Conservation (phyloP, 441 rosid species). For the Biscutella laevigata region DNA sequence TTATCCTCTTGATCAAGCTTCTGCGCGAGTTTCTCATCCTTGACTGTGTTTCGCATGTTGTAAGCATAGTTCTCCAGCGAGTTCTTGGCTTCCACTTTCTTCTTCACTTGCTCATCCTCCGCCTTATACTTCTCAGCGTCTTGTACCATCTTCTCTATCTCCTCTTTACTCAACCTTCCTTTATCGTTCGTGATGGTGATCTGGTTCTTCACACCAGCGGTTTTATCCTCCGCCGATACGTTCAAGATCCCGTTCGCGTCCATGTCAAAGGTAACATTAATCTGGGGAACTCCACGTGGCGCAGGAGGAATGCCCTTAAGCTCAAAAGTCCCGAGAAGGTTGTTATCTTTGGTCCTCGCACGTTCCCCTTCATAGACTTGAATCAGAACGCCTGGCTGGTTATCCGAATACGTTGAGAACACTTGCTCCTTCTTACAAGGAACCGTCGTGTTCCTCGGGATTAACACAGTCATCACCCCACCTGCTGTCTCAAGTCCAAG, state of each 20-base stretch:
- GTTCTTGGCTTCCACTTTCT: slow-evolving; percentile 45
- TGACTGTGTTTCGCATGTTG: slow-evolving; percentile 42
- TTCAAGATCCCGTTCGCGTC: slow-evolving; percentile 44
- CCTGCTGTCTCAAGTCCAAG: slow-evolving; percentile 43
- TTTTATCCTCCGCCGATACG: slow-evolving; percentile 46
- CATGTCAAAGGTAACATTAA: slow-evolving; percentile 45
- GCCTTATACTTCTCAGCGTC: slow-evolving; percentile 51
- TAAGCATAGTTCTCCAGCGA: slow-evolving; percentile 42
- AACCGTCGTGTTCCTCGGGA: slow-evolving; percentile 42
- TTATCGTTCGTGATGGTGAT: slow-evolving; percentile 48
- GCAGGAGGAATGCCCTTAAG: slow-evolving; percentile 48
- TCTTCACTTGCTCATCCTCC: slow-evolving; percentile 44
- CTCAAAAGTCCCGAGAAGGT: slow-evolving; percentile 43
- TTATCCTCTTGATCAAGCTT: slow-evolving; percentile 34
- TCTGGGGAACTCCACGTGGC: slow-evolving; percentile 51
- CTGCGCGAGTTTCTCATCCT: slow-evolving; percentile 34
- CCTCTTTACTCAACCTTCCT: slow-evolving; percentile 47
- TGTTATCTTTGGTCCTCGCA: slow-evolving; percentile 39
- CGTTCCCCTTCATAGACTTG: slow-evolving; percentile 49
- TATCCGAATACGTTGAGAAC: slow-evolving; percentile 40
- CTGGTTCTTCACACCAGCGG: slow-evolving; percentile 42
- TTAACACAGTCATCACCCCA: slow-evolving; percentile 40
- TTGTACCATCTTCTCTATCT: slow-evolving; percentile 48
- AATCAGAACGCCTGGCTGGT: slow-evolving; percentile 40
- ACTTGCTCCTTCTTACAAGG: slow-evolving; percentile 41